These are phyloP conservation scores for Alternaria ventricosa DNA, from an alignment of 2,329 filamentous ascomycete genomes.

Conservation along the genomic window DNA sequence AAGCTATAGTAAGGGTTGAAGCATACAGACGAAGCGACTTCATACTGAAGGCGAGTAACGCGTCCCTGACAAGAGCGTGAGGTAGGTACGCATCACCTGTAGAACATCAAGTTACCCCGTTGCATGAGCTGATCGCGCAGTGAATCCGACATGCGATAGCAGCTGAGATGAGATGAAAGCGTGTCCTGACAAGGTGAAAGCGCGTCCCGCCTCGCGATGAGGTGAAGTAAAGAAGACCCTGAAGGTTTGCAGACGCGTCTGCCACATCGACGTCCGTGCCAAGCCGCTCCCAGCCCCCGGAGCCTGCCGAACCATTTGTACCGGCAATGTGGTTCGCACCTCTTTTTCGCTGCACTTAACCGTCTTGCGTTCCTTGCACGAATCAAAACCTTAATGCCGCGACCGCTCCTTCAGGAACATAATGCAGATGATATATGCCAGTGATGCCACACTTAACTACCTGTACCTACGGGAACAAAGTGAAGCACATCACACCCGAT, in stretches of 20 bases:
- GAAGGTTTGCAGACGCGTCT: constrained; percentile 8
- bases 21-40: background rate
- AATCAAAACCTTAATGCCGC: constrained; percentile 40
- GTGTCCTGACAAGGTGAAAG: background rate
- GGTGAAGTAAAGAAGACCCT: constrained; percentile 7
- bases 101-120: background rate
- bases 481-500: background rate
- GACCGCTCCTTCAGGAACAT: constrained; percentile 33
- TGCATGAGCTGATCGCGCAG: too few species aligned
- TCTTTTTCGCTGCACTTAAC: constrained; percentile 15
- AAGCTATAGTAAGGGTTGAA: background rate
- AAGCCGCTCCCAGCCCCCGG: background rate
- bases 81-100: background rate
- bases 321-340: constrained; percentile 10
- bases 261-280: too few species aligned
- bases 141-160: too few species aligned
- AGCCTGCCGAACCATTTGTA: constrained; percentile 11
- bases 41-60: background rate
- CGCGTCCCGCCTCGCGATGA: constrained; percentile 1
- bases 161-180: background rate
- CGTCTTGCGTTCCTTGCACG: constrained; percentile 21
- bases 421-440: constrained; percentile 24
- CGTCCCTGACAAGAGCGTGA: background rate
- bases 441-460: constrained; percentile 2
- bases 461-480: constrained; percentile 6